A percentile compares a stretch with the other conserved stretches of the same genome.
Evolutionary conservation across 192 early-diverging fungal species (phyloP).

Genomic region (Gigaspora rosea): DNA sequence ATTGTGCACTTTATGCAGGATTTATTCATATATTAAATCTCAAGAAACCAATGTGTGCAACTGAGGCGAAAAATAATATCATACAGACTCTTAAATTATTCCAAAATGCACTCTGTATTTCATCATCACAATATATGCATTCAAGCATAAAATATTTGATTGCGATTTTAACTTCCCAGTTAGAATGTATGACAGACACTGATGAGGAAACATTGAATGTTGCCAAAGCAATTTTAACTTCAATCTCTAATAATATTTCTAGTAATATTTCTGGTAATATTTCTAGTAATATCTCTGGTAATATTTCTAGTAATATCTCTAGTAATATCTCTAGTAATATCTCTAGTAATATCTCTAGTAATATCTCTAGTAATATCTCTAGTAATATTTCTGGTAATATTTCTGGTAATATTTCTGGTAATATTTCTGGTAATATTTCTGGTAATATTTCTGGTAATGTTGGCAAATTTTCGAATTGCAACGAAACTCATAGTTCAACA

Average conservation of each 20-base stretch:
- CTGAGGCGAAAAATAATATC: neutral
- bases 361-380: neutral
- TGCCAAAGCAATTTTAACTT: neutral
- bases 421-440: neutral
- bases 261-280: neutral
- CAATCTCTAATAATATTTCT: neutral
- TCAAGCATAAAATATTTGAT: neutral
- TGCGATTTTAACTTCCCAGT: conserved; percentile 14
- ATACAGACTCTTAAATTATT: neutral
- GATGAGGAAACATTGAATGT: conserved; percentile 10
- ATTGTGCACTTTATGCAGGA: conserved; percentile 26
- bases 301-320: neutral
- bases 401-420: neutral
- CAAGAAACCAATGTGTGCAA: neutral
- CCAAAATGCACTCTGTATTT: neutral
- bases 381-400: too few species aligned
- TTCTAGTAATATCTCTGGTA: neutral
- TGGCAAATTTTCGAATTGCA: neutral
- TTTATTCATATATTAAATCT: conserved; percentile 20
- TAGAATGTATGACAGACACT: neutral
- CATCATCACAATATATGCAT: conserved; percentile 16
- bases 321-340: neutral
- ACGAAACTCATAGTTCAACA: neutral
- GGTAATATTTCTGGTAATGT: neutral
- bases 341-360: neutral